phyloP scores from a whole-genome alignment of 2,329 filamentous ascomycete genomes.

The Fusarium sp. region DNA sequence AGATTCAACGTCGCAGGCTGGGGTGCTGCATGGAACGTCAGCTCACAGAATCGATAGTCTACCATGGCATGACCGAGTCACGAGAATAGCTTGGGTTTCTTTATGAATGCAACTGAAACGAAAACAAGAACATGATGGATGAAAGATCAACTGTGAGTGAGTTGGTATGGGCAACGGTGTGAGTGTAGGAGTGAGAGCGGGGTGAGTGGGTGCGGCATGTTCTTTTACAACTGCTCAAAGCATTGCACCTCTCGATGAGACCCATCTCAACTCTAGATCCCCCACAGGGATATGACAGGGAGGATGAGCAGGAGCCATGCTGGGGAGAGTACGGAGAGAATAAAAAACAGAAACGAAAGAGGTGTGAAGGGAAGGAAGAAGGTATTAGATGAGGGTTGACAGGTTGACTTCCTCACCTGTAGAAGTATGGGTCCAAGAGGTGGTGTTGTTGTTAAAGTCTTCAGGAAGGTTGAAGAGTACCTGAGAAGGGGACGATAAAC shows the following conservation, averaged over 20 bases:
- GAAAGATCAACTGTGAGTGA: constrained; percentile 27
- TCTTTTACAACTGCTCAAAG: constrained; percentile 36
- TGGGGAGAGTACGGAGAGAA: background rate
- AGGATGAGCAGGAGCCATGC: constrained; percentile 13
- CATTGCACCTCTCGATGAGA: constrained; percentile 32
- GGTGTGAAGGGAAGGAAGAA: constrained; percentile 1
- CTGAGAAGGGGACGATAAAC: constrained; percentile 40
- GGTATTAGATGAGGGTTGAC: constrained; percentile 14
- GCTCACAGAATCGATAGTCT: constrained; percentile 42
- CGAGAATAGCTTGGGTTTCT: constrained; percentile 27
- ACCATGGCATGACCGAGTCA: constrained; percentile 44
- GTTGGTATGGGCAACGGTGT: constrained; percentile 26
- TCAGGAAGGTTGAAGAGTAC: constrained; percentile 36
- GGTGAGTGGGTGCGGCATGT: constrained; percentile 41
- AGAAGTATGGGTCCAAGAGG: constrained; percentile 32
- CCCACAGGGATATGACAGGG: constrained; percentile 26
- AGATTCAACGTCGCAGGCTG: constrained; percentile 35
- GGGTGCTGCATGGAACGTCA: constrained; percentile 47
- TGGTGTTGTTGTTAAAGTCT: constrained; percentile 14
- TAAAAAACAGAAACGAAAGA: background rate
- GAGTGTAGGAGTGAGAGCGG: constrained; percentile 36
- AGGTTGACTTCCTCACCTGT: constrained; percentile 42
- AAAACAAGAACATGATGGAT: constrained; percentile 31
- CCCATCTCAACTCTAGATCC: constrained; percentile 39
- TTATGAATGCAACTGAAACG: constrained; percentile 23